These are phyloP conservation scores for Sclerotinia borealis DNA, from an alignment of 2,329 filamentous ascomycete genomes.

Conservation along the genomic window DNA sequence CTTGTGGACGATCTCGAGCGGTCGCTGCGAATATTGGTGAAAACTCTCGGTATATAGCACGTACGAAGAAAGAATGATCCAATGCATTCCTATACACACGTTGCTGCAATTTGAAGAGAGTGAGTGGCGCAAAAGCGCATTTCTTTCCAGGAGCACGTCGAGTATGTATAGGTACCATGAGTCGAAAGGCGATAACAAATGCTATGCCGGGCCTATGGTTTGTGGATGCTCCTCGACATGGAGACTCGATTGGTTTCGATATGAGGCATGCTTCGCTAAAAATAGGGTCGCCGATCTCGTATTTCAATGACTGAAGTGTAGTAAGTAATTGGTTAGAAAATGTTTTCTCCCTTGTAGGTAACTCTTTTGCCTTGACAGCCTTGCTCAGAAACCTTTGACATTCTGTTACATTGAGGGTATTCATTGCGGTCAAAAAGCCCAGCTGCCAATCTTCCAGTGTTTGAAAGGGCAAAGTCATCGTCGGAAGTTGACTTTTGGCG, in stretches of 20 bases:
- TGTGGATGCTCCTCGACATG: conserved; percentile 32
- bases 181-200: conserved; percentile 49
- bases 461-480: conserved; percentile 47
- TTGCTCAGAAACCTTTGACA: conserved; percentile 36
- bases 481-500: conserved; percentile 55
- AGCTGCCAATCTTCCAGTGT: conserved; percentile 50
- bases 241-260: conserved; percentile 38
- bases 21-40: conserved; percentile 38
- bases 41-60: conserved; percentile 56
- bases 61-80: conserved; percentile 53
- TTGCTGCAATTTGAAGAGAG: conserved; percentile 62
- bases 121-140: conserved; percentile 55
- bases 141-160: conserved; percentile 44
- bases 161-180: conserved; percentile 57
- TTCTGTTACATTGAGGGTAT: conserved; percentile 41
- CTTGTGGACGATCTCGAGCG: background rate
- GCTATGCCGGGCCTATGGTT: conserved; percentile 30
- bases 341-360: conserved; percentile 36
- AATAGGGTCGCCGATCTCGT: conserved; percentile 38
- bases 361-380: conserved; percentile 32
- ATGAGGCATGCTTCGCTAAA: conserved; percentile 43
- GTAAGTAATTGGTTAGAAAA: conserved; percentile 43
- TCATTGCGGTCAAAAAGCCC: conserved; percentile 43
- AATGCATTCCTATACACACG: conserved; percentile 49
- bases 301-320: conserved; percentile 37